Percentiles rank a stretch among this genome's conserved stretches.
phyloP scores from a whole-genome alignment of 2,329 filamentous ascomycete genomes.

The Diaporthe humulicola region DNA sequence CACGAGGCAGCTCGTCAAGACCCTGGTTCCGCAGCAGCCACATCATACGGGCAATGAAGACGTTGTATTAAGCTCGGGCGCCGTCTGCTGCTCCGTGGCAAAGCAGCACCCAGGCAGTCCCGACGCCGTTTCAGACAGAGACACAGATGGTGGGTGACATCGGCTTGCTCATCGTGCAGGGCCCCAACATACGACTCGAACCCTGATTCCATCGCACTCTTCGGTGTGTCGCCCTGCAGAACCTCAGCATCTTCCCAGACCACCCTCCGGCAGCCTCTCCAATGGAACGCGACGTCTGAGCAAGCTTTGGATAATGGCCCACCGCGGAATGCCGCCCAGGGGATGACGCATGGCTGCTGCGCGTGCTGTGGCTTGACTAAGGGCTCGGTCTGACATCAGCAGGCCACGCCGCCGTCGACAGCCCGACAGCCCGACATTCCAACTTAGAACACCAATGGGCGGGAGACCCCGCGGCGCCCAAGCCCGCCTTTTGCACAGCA shows the following conservation, averaged over 20 bases:
- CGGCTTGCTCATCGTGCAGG: not conserved
- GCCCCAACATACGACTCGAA: not conserved
- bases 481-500: not conserved
- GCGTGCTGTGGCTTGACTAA: conserved; percentile 22
- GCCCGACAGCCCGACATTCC: not conserved
- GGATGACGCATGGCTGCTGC: conserved; percentile 12
- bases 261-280: not conserved
- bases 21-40: not conserved
- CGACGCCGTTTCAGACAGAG: not conserved
- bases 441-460: not conserved
- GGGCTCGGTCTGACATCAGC: conserved; percentile 22
- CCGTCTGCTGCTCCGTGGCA: conserved; percentile 13
- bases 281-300: not conserved
- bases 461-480: not conserved
- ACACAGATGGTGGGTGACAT: conserved; percentile 17
- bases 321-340: not conserved
- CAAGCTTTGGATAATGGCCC: not conserved
- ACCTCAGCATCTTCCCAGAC: conserved; percentile 12
- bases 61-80: conserved; percentile 5
- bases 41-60: not conserved
- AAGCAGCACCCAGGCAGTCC: not conserved
- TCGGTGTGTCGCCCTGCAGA: not conserved
- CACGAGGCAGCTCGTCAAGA: not conserved
- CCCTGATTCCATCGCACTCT: not conserved
- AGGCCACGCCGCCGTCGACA: conserved; percentile 6